Evolutionary conservation across 768 basidiomycete genomes (phyloP), one percentile per base, ranked within the genome.

Genomic region (Strobilomyces dryophilus): DNA sequence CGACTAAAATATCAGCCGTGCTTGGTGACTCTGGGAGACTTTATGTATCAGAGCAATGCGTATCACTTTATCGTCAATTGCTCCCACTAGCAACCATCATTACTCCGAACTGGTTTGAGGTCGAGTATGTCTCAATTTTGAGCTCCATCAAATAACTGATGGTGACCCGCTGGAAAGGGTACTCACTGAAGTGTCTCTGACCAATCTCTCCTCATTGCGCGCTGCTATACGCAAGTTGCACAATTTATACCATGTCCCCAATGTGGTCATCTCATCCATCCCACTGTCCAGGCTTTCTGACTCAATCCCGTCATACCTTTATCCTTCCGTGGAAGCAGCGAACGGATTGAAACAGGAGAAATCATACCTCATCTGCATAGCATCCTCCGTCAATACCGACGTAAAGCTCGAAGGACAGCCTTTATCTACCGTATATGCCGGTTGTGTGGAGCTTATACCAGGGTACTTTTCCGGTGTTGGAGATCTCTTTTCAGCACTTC

Each of bases 91-190:
- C 97, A 3, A 90, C 90, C 0, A 84, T 98, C 45, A 98, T 98
- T 58, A 93, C 97, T 0, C 97, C 97, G 0, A 99, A 99, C 66
- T 97, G 94, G 83, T 99, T 94, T 61, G 97, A 99, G 74, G 89
- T 88, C 56, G 95, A 98, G 93, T 95, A 66, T 68, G 64, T 55
- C 37, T 26, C 41, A 1, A 45, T 6, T 40, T 24, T 15, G 9
- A 26, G 18, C 27, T 26, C 39, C 45, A 52, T 24, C 54, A 36
- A 52, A 26, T 29, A 18, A 35, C 29, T 47, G 21, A 50, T 47
- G 5, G 57, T 40, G 24, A 11, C 5, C 35, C 17, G 39, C 24
- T 24, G 24, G 24, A 29, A 47, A 98, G 94, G 72, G 74, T 85
- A 3, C 75, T 99, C 17, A 92, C 95, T 0, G 80, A 83, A 27